Conservation (phyloP, 1,284 basidiomycete species). For the Sporisorium iseilematis-ciliati region DNA sequence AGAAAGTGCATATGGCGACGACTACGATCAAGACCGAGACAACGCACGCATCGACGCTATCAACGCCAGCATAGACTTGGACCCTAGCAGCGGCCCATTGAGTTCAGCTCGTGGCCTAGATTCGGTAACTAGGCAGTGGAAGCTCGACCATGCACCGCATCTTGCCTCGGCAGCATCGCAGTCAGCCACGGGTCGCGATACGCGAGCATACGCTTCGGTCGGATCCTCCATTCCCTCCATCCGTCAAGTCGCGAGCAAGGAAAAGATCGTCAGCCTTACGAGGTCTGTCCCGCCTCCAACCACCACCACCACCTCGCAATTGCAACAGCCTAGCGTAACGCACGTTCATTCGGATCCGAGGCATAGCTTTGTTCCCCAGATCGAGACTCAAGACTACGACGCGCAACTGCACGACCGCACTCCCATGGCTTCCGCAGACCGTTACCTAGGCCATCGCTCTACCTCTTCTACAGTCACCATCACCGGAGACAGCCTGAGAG, state of each 20-base stretch:
- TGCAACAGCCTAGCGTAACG: slow-evolving; percentile 10
- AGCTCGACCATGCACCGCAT: slow-evolving; percentile 18
- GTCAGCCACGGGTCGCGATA: neutral
- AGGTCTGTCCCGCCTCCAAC: slow-evolving; percentile 29
- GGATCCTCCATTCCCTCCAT: slow-evolving; percentile 25
- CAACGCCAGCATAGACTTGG: slow-evolving; percentile 20
- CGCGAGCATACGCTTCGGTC: neutral
- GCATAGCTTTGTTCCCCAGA: slow-evolving; percentile 42
- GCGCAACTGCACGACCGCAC: slow-evolving; percentile 29
- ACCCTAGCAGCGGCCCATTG: slow-evolving; percentile 16
- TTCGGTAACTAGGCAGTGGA: slow-evolving; percentile 40
- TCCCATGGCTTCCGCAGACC: slow-evolving; percentile 34
- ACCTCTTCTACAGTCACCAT: slow-evolving; percentile 44
- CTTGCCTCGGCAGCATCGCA: neutral
- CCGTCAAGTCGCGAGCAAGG: slow-evolving; percentile 35
- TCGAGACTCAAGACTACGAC: slow-evolving; percentile 32
- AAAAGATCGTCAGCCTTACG: slow-evolving; percentile 57
- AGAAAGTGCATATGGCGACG: slow-evolving; percentile 39
- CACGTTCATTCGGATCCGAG: slow-evolving; percentile 12
- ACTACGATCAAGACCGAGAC: slow-evolving; percentile 20
- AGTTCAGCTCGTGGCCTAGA: slow-evolving; percentile 21
- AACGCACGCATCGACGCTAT: neutral
- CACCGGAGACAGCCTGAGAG: slow-evolving; percentile 3
- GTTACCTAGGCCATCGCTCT: slow-evolving; percentile 35
- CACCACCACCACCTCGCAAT: slow-evolving; percentile 1